Evolutionary conservation across 1,139 yeast species (phyloP).

Genomic region (Kluyveromyces sp.): DNA sequence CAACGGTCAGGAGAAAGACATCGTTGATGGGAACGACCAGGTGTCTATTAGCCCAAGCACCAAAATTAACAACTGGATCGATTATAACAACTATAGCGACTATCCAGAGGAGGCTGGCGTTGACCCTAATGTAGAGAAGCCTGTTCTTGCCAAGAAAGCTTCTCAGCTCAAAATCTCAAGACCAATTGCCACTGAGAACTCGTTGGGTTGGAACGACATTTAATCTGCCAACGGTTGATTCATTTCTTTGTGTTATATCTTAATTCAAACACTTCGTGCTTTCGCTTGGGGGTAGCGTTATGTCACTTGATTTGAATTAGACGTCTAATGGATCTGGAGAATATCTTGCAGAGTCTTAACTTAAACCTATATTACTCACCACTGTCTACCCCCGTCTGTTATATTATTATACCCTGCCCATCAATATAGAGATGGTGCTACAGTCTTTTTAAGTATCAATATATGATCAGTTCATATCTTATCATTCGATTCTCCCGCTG

Average conservation of each 20-base stretch:
- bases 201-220: constrained; percentile 41
- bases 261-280: not conserved
- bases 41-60: constrained; percentile 21
- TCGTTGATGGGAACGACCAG: constrained; percentile 1
- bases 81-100: constrained; percentile 20
- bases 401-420: not conserved
- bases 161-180: constrained; percentile 33
- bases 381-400: not conserved
- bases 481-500: too few species aligned
- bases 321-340: too few species aligned
- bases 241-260: not conserved
- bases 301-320: not conserved
- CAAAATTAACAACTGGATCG: constrained; percentile 28
- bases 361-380: not conserved
- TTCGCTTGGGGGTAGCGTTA: not conserved
- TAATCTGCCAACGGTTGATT: constrained; percentile 7
- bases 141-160: constrained; percentile 4
- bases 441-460: not conserved
- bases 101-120: constrained; percentile 10
- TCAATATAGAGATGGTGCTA: not conserved
- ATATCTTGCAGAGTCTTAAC: not conserved
- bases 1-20: constrained; percentile 2
- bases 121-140: not conserved
- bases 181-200: constrained; percentile 43
- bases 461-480: not conserved